Conservation (phyloP, 352 stramenopile genomes). For the Pythium pyrilobum region DNA sequence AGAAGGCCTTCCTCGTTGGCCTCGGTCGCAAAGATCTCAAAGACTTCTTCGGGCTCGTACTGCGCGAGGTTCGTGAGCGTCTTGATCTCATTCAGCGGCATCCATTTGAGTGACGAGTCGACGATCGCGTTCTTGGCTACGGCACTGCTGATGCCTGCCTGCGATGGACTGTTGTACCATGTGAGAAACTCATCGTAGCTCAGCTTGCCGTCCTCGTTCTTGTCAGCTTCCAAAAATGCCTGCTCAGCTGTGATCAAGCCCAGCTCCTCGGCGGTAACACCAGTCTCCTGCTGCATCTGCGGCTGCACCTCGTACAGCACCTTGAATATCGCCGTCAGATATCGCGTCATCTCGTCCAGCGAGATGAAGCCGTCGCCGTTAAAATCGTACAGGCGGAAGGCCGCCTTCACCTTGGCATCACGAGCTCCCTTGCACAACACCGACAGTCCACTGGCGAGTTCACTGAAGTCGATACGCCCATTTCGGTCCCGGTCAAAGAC, state of each 20-base stretch:
- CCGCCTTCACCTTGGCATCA: slow-evolving; percentile 79
- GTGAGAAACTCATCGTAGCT: slow-evolving; percentile 86
- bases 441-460: slow-evolving; percentile 77
- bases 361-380: slow-evolving; percentile 85
- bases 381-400: slow-evolving; percentile 83
- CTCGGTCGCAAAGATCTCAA: slow-evolving; percentile 81
- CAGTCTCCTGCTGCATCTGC: slow-evolving; percentile 58
- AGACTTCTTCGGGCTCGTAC: slow-evolving; percentile 78
- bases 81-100: slow-evolving; percentile 79
- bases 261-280: slow-evolving; percentile 66
- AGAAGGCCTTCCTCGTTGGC: slow-evolving; percentile 68
- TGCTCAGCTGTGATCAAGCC: slow-evolving; percentile 78
- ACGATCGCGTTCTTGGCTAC: slow-evolving; percentile 71
- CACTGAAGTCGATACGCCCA: slow-evolving; percentile 80
- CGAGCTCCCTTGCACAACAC: slow-evolving; percentile 78
- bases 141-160: slow-evolving; percentile 59
- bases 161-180: slow-evolving; percentile 77
- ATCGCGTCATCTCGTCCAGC: slow-evolving; percentile 82
- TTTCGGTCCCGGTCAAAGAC: slow-evolving; percentile 79
- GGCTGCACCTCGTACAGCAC: slow-evolving; percentile 83
- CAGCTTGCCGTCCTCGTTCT: slow-evolving; percentile 73
- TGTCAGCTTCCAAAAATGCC: slow-evolving; percentile 80
- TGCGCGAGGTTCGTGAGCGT: slow-evolving; percentile 74
- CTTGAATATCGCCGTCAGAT: slow-evolving; percentile 85
- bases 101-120: slow-evolving; percentile 73